Conservation (phyloP, 495 filamentous ascomycete species). For the Baudoinia panamericana region DNA sequence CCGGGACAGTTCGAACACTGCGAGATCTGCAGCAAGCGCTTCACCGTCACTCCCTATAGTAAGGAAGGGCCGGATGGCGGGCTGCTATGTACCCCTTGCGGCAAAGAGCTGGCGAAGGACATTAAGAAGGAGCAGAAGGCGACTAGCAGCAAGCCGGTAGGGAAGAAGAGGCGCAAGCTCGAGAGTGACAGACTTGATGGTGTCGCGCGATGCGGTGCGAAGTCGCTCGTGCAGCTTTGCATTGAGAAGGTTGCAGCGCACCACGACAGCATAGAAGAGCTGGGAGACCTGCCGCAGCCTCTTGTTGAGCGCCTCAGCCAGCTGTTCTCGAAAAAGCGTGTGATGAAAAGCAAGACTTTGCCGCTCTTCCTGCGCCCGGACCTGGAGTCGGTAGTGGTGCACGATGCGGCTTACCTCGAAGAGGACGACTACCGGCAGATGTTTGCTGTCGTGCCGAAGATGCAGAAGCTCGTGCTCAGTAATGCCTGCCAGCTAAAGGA, state of each 20-base stretch:
- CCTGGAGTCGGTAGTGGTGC: slow-evolving; percentile 53
- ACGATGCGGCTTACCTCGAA: slow-evolving; percentile 63
- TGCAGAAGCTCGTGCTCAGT: slow-evolving; percentile 55
- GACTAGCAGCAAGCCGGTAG: slow-evolving; percentile 41
- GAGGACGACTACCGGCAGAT: slow-evolving; percentile 66
- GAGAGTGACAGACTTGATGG: slow-evolving; percentile 74
- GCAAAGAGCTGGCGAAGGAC: slow-evolving; percentile 55
- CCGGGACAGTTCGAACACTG: slow-evolving; percentile 87
- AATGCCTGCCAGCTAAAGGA: slow-evolving; percentile 86
- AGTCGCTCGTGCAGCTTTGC: slow-evolving; percentile 62
- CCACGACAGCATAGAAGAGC: slow-evolving; percentile 66
- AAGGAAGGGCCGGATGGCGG: slow-evolving; percentile 71
- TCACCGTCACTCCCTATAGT: slow-evolving; percentile 86
- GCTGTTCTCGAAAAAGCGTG: slow-evolving; percentile 66
- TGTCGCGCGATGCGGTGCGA: slow-evolving; percentile 51
- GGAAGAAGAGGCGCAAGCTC: slow-evolving; percentile 45
- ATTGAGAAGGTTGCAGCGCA: slow-evolving; percentile 75
- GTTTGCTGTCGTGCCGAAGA: slow-evolving; percentile 55
- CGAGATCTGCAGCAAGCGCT: slow-evolving; percentile 70
- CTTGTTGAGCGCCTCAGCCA: slow-evolving; percentile 64
- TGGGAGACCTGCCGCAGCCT: slow-evolving; percentile 59
- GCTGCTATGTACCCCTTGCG: slow-evolving; percentile 71
- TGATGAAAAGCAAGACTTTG: slow-evolving; percentile 55
- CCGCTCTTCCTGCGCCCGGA: slow-evolving; percentile 64
- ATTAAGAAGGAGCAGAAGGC: slow-evolving; percentile 45